Conservation (phyloP, 805 yeast genomes). For the Lipomyces sp. region DNA sequence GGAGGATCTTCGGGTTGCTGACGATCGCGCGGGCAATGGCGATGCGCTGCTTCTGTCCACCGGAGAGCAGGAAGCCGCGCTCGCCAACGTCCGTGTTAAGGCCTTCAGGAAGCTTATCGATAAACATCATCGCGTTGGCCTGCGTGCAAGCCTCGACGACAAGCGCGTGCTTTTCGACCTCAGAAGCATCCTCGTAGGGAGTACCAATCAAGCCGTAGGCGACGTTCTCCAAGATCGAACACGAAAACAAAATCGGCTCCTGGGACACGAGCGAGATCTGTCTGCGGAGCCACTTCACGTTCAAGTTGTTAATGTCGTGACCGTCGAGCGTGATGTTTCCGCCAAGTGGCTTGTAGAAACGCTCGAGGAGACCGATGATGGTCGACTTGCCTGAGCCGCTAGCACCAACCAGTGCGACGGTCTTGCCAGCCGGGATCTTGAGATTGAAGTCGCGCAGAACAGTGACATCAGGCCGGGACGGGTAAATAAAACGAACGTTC, state of each 20-base stretch:
- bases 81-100: constrained; percentile 52
- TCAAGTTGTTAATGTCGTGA: constrained; percentile 69
- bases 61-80: constrained; percentile 57
- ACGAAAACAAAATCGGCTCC: constrained; percentile 90
- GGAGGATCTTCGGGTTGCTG: constrained; percentile 51
- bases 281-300: constrained; percentile 68
- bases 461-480: constrained; percentile 69
- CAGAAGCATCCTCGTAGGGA: constrained; percentile 35
- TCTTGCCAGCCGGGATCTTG: constrained; percentile 79
- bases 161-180: constrained; percentile 40
- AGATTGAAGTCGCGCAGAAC: constrained; percentile 74
- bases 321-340: constrained; percentile 84
- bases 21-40: constrained; percentile 61
- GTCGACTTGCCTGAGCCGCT: constrained; percentile 96
- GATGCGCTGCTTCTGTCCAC: constrained; percentile 64
- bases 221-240: constrained; percentile 75
- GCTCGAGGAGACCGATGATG: constrained; percentile 72
- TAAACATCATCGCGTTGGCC: constrained; percentile 53
- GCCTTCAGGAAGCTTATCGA: constrained; percentile 50
- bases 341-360: constrained; percentile 76
- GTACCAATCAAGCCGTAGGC: constrained; percentile 60
- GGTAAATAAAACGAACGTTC: constrained; percentile 86
- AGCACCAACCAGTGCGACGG: constrained; percentile 93
- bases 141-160: constrained; percentile 46
- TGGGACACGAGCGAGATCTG: constrained; percentile 90